Conservation (phyloP, 768 basidiomycete genomes). For the Butyriboletus loyo region DNA sequence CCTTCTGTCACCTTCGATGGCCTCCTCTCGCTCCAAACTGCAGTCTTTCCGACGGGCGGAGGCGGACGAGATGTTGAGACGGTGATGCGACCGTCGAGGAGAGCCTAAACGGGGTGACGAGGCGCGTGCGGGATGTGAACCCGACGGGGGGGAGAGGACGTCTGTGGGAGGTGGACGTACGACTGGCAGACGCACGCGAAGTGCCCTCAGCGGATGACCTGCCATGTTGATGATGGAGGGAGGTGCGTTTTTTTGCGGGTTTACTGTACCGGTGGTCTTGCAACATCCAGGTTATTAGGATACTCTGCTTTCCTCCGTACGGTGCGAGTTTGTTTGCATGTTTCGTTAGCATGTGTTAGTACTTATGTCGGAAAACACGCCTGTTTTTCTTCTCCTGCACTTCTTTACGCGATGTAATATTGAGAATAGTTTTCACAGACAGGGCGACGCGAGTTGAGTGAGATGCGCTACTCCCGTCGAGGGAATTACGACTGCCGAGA, state of each 20-base stretch:
- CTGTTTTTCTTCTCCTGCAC: neutral
- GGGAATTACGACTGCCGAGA: too few relatives aligned
- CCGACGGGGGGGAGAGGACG: neutral
- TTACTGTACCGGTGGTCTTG: neutral
- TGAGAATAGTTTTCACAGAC: neutral
- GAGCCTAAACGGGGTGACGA: slow-evolving; percentile 13
- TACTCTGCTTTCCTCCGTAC: neutral
- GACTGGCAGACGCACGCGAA: slow-evolving; percentile 14
- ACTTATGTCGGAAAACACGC: too few relatives aligned
- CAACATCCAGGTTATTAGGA: neutral
- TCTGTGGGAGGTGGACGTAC: neutral
- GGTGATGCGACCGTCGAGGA: slow-evolving; percentile 28
- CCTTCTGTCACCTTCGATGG: slow-evolving; percentile 18
- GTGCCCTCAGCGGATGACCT: neutral
- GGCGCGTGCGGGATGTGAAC: slow-evolving; percentile 11
- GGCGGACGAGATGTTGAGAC: slow-evolving; percentile 18
- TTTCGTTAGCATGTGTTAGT: too few relatives aligned
- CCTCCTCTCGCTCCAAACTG: slow-evolving; percentile 16
- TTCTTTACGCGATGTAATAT: neutral
- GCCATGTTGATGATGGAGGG: neutral
- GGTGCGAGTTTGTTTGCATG: too few relatives aligned
- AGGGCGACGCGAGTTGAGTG: too few relatives aligned
- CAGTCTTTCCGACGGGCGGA: slow-evolving; percentile 10
- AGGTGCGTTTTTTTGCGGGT: neutral
- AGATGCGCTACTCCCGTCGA: too few relatives aligned